Percentiles rank a stretch among this genome's conserved stretches.
Conservation (phyloP, 441 rosid genomes). For the Eutrema salsugineum region DNA sequence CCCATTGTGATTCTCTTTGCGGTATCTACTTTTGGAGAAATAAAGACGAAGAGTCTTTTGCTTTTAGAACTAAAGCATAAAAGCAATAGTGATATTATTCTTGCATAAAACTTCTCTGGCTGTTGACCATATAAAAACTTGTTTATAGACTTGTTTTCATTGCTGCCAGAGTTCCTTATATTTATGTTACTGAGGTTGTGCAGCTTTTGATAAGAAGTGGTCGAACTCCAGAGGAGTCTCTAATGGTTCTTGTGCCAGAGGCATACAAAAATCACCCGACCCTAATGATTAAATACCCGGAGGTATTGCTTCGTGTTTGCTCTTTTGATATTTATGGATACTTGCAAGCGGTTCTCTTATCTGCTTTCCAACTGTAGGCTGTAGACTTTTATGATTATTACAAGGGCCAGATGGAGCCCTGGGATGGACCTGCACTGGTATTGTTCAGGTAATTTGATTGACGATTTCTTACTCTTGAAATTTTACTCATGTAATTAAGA, state of each 20-base stretch:
- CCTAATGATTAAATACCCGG: conserved; percentile 82
- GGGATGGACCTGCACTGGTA: conserved; percentile 99
- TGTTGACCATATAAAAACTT: not conserved
- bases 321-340: not conserved
- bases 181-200: conserved; percentile 29
- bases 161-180: conserved; percentile 3
- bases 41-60: conserved; percentile 1
- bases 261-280: conserved; percentile 99
- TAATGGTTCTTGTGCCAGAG: conserved; percentile 99
- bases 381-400: conserved; percentile 95
- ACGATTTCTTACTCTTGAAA: not conserved
- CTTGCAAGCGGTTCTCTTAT: conserved; percentile 20
- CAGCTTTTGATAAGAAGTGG: conserved; percentile 98
- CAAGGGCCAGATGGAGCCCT: conserved; percentile 99
- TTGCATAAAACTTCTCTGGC: not conserved
- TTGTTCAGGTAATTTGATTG: conserved; percentile 73
- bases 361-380: conserved; percentile 45
- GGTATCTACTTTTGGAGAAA: not conserved
- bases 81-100: conserved; percentile 7
- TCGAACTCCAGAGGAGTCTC: conserved; percentile 87
- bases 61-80: conserved; percentile 8
- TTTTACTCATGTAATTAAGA: conserved; percentile 5
- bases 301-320: conserved; percentile 46
- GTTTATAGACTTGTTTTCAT: not conserved
- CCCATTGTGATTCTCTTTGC: conserved; percentile 13